Evolutionary conservation across 345 rosid species (phyloP).

Genomic region (Crucihimalaya himalaica): DNA sequence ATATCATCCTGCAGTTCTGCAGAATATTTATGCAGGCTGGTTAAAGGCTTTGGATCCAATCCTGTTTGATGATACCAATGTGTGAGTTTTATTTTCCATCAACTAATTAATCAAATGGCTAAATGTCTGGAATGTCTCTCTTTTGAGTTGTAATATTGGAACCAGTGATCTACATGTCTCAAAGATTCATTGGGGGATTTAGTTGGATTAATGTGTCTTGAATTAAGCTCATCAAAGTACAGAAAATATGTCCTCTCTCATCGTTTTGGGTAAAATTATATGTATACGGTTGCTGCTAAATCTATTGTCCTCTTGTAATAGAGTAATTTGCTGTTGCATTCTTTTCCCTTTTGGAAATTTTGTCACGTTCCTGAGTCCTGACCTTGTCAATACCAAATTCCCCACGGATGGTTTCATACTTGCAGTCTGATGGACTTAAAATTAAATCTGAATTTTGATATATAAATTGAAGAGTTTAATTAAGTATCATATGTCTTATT

Average conservation of each 20-base stretch:
- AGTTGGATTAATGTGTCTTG: constrained; percentile 6
- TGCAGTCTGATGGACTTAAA: no score
- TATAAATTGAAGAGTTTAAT: no score
- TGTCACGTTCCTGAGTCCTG: no score
- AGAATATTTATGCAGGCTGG: constrained; percentile 22
- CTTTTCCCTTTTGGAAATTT: constrained; percentile 32
- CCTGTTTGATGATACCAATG: constrained; percentile 3
- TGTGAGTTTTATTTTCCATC: constrained; percentile 28
- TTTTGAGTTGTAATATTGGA: constrained; percentile 1
- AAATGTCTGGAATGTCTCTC: not conserved
- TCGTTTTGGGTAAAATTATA: not conserved
- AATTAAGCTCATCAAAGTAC: not conserved
- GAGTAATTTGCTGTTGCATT: constrained; percentile 17
- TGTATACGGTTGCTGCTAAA: constrained; percentile 17
- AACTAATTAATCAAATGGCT: not conserved
- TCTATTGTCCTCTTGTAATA: constrained; percentile 6
- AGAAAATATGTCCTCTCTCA: not conserved
- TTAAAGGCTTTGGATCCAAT: constrained; percentile 7
- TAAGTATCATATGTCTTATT: no score
- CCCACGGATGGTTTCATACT: no score
- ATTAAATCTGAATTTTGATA: no score
- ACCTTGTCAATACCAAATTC: no score
- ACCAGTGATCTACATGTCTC: not conserved
- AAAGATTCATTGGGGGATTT: not conserved
- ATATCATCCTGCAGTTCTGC: not conserved